phyloP scores from a whole-genome alignment of 208 protist genomes.

The Lotmaria passim region DNA sequence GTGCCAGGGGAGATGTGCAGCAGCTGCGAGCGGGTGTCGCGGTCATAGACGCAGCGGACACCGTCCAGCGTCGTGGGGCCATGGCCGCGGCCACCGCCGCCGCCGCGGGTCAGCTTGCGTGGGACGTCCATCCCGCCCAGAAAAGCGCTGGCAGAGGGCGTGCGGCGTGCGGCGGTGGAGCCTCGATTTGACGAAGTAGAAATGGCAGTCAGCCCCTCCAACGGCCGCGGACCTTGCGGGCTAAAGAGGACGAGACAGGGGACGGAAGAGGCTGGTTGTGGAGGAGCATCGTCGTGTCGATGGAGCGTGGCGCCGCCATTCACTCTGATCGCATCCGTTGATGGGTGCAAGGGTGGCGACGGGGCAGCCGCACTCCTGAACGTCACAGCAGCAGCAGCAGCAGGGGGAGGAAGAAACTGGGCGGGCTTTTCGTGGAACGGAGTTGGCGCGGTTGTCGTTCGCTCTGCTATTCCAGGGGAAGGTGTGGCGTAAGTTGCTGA shows the following conservation, averaged over 20 bases:
- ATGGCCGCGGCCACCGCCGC: neutral
- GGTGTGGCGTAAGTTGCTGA: neutral
- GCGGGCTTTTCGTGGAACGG: too few species aligned
- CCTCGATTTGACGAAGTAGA: constrained; percentile 15
- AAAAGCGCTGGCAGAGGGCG: neutral
- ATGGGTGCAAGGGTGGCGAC: too few species aligned
- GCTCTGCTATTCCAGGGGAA: neutral
- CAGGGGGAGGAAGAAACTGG: too few species aligned
- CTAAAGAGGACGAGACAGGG: constrained; percentile 72
- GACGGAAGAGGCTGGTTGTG: neutral
- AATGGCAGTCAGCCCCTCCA: constrained; percentile 53
- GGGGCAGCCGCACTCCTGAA: too few species aligned
- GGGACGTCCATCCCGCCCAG: neutral
- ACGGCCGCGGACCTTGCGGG: constrained; percentile 74
- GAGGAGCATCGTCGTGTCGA: too few species aligned
- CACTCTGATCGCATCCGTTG: too few species aligned
- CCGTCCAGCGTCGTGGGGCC: neutral
- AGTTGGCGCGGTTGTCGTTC: neutral
- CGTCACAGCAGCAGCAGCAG: too few species aligned
- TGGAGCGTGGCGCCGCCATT: too few species aligned
- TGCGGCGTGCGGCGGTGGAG: too few species aligned
- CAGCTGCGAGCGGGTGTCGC: constrained; percentile 70
- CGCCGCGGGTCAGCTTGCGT: neutral
- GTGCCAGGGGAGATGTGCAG: constrained; percentile 60
- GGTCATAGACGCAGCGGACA: constrained; percentile 67